phyloP scores from a whole-genome alignment of 2,329 filamentous ascomycete genomes.

The Colletotrichum sp. region DNA sequence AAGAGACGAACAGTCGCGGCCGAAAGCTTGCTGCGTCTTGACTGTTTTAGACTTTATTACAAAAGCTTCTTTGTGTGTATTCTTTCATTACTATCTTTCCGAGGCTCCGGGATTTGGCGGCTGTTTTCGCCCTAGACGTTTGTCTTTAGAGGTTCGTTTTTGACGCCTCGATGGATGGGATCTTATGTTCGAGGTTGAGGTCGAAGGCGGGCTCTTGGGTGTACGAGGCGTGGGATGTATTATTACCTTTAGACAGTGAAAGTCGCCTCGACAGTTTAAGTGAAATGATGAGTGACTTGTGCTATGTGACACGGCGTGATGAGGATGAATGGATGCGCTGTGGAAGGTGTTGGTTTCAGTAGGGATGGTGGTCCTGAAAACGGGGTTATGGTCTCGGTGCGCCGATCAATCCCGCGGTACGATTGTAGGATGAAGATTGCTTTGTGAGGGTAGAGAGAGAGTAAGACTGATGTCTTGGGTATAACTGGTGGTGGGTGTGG shows the following conservation, averaged over 20 bases:
- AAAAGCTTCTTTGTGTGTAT: conserved; percentile 9
- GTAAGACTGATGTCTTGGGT: too few relatives aligned
- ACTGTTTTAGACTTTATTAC: conserved; percentile 16
- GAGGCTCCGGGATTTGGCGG: not conserved
- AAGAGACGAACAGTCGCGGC: conserved; percentile 1
- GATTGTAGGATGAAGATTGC: too few relatives aligned
- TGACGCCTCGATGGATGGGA: not conserved
- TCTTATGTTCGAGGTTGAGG: not conserved
- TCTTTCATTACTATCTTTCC: not conserved
- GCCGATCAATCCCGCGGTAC: too few relatives aligned
- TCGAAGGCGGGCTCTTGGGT: not conserved
- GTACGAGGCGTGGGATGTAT: not conserved
- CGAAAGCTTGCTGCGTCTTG: not conserved
- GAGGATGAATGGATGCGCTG: too few relatives aligned
- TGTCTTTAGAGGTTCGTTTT: not conserved
- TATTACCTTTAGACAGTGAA: not conserved
- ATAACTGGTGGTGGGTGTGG: too few relatives aligned
- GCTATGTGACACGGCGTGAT: not conserved
- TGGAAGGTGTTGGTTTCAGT: too few relatives aligned
- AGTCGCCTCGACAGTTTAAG: not conserved
- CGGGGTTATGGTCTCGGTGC: too few relatives aligned
- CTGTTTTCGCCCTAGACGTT: not conserved
- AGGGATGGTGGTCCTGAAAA: too few relatives aligned
- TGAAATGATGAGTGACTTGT: fast-evolving
- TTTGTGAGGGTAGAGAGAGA: too few relatives aligned